Evolutionary conservation across 345 rosid genomes (phyloP), one percentile per base, ranked within the genome.

Genomic region (Salix caprea): DNA sequence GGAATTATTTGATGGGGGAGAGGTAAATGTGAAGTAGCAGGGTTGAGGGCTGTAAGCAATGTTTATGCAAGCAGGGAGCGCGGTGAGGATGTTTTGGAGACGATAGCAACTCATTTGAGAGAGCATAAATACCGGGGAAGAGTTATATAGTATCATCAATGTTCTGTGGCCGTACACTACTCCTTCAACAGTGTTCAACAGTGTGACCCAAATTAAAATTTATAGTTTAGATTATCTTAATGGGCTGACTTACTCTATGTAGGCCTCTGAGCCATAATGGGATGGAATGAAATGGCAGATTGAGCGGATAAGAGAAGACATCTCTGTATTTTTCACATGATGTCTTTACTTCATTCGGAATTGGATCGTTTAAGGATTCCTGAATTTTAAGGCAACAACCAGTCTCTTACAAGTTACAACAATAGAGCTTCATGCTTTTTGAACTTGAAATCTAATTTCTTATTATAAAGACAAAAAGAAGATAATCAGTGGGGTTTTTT

Each of bases 91-190:
- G 2, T 16, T 70, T 15, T 70, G 60, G 40, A 70, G 39, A 37
- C 39, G 73, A 16, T 24, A 15, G 6, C 56, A 16, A 70, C 60
- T 70, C 73, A 70, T 70, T 70, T 70, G 60, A 24, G 65, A n/a
- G 65, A 5, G 8, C 14, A 24, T 2, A 24, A 28, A 1, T 10
- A 61, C 32, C 11, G 15, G 66, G 7, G 16, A 24, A 61, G 16
- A 1, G 8, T 52, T 52, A 52, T 19, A 18, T 19, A 18, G 23
- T 19, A 61, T 23, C 64, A 58, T 40, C 28, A 12, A 24, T 11
- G 30, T 18, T 9, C 34, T 23, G 3, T 23, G 28, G 32, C 66
- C 28, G 15, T 24, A 24, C 32, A 61, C 30, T 1, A 18, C 7
- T 9, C 23, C 61, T 8, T 7, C 34, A 4, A n/a, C 32, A 3